Evolutionary conservation across 1,284 basidiomycete genomes (phyloP).

Genomic region (Malassezia equina): DNA sequence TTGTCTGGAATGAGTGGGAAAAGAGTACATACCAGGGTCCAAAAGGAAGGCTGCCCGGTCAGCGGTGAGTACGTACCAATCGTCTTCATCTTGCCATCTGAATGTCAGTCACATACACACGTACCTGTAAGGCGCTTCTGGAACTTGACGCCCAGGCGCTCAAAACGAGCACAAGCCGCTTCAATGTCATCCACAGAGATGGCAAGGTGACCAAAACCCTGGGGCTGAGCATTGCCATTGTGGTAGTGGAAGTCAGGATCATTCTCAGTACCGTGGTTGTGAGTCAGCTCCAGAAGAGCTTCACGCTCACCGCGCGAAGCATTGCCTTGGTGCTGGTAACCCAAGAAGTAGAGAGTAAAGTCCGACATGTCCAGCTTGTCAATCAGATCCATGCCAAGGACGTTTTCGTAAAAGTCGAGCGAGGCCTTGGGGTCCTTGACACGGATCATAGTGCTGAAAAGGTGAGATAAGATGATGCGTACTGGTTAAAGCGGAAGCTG

Average conservation of each 20-base stretch:
- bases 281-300: slow-evolving; percentile 48
- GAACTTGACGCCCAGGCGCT: slow-evolving; percentile 69
- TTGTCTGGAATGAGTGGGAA: slow-evolving; percentile 16
- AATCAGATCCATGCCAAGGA: slow-evolving; percentile 78
- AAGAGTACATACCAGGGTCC: slow-evolving; percentile 55
- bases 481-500: slow-evolving; percentile 43
- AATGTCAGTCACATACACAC: background rate
- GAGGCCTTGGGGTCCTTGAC: slow-evolving; percentile 68
- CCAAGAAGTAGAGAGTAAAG: slow-evolving; percentile 65
- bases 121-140: slow-evolving; percentile 64
- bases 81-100: slow-evolving; percentile 68
- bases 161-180: slow-evolving; percentile 72
- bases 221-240: slow-evolving; percentile 42
- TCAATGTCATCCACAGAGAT: slow-evolving; percentile 74
- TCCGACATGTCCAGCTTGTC: slow-evolving; percentile 50
- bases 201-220: slow-evolving; percentile 56
- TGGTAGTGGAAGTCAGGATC: slow-evolving; percentile 35
- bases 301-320: slow-evolving; percentile 56
- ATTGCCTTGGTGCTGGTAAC: slow-evolving; percentile 58
- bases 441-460: slow-evolving; percentile 68
- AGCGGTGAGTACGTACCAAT: slow-evolving; percentile 51
- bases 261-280: slow-evolving; percentile 47
- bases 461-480: slow-evolving; percentile 11
- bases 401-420: slow-evolving; percentile 42
- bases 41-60: slow-evolving; percentile 60